Percentiles rank a stretch among this genome's conserved stretches.
Conservation (phyloP, 495 filamentous ascomycete species). For the Xylaria venustula region DNA sequence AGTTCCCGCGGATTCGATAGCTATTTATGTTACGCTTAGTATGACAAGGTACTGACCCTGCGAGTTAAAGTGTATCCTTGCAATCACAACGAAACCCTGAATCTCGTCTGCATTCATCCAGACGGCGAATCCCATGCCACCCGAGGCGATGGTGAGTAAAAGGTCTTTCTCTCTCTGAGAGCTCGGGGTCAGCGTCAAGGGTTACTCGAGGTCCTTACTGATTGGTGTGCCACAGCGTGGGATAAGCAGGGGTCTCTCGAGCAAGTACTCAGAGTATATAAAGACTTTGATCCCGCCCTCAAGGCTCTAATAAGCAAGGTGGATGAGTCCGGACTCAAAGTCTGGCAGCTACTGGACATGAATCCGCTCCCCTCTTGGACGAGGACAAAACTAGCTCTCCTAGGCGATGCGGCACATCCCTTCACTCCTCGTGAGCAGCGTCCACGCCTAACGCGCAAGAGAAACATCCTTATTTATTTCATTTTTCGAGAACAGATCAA, state of each 20-base stretch:
- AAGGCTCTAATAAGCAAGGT: conserved; percentile 46
- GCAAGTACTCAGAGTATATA: conserved; percentile 49
- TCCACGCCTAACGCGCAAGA: neutral
- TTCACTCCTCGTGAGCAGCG: conserved; percentile 45
- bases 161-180: no score
- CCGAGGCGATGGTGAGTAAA: conserved; percentile 22
- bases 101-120: conserved; percentile 62
- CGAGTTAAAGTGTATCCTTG: conserved; percentile 66
- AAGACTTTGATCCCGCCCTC: conserved; percentile 48
- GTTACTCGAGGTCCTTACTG: no score
- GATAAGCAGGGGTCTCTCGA: conserved; percentile 46
- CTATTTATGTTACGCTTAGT: no score
- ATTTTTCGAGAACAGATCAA: conserved; percentile 33
- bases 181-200: no score
- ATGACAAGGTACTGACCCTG: no score
- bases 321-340: conserved; percentile 47
- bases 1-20: no score
- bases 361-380: conserved; percentile 53
- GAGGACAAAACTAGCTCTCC: conserved; percentile 45
- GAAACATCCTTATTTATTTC: neutral
- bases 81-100: conserved; percentile 52
- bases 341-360: conserved; percentile 63
- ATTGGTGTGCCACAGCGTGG: conserved; percentile 36
- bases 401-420: conserved; percentile 66
- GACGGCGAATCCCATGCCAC: conserved; percentile 36